Conservation (phyloP, 306 rosid species). For the Carpinus viminea region DNA sequence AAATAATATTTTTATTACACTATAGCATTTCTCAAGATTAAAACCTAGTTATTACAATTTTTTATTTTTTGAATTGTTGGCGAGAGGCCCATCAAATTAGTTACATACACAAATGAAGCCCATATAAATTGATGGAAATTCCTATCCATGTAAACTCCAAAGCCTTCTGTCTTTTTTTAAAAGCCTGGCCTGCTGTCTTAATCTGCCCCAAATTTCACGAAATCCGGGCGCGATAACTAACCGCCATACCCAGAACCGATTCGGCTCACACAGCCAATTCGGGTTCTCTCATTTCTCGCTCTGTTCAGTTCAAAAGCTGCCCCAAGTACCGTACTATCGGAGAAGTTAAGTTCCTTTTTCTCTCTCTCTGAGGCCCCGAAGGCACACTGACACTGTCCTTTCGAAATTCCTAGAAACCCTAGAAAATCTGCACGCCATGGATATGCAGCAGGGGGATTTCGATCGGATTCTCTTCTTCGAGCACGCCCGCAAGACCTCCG, state of each 20-base stretch:
- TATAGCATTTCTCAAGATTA: no score
- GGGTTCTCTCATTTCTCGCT: not conserved
- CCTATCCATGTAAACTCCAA: no score
- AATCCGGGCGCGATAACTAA: not conserved
- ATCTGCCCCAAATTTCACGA: no score
- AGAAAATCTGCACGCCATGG: conserved; percentile 38
- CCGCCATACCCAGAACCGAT: not conserved
- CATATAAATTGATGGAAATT: no score
- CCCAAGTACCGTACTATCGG: not conserved
- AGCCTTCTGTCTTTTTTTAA: no score
- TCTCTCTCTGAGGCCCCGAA: not conserved
- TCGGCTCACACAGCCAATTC: not conserved
- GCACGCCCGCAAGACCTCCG: conserved; percentile 74
- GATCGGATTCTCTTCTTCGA: conserved; percentile 84
- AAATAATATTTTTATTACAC: no score
- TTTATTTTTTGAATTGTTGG: no score
- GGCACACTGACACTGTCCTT: not conserved
- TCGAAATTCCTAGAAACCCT: not conserved
- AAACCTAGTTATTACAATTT: no score
- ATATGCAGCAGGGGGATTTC: conserved; percentile 64
- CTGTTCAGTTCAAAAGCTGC: not conserved
- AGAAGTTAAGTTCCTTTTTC: not conserved
- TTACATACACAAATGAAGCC: no score
- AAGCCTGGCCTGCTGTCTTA: no score
- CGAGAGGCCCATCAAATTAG: no score